Percentiles rank a stretch among this genome's conserved stretches.
These are phyloP conservation scores for Vachellia pachyceras DNA, from an alignment of 306 rosid species.

Conservation along the genomic window DNA sequence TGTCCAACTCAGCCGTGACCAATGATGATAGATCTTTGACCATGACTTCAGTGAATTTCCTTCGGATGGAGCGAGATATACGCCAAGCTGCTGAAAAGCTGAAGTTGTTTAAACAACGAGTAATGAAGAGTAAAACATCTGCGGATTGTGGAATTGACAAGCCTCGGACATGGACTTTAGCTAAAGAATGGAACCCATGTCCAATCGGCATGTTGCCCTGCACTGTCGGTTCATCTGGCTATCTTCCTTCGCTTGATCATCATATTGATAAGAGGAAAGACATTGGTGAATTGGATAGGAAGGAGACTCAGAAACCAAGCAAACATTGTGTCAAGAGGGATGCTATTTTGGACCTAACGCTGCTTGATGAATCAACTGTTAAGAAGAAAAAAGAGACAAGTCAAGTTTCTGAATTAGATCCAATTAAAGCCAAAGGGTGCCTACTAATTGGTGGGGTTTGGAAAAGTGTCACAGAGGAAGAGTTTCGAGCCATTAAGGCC, in stretches of 20 bases:
- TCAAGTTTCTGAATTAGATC: constrained; percentile 35
- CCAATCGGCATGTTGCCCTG: constrained; percentile 94
- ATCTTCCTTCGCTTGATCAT: constrained; percentile 66
- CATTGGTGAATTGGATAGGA: constrained; percentile 34
- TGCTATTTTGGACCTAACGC: constrained; percentile 51
- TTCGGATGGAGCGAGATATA: constrained; percentile 58
- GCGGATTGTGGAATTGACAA: constrained; percentile 38
- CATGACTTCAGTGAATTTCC: constrained; percentile 39
- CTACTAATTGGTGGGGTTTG: constrained; percentile 67
- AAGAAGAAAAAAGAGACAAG: constrained; percentile 65
- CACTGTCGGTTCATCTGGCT: constrained; percentile 65
- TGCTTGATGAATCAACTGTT: constrained; percentile 47
- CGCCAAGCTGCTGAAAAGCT: constrained; percentile 62
- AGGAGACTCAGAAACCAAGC: constrained; percentile 42
- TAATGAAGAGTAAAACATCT: constrained; percentile 44
- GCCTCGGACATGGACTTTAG: constrained; percentile 61
- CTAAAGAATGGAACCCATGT: constrained; percentile 85
- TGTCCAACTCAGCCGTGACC: constrained; percentile 44
- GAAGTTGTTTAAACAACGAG: constrained; percentile 60
- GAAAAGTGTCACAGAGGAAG: constrained; percentile 69
- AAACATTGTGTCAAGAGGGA: constrained; percentile 53
- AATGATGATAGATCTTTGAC: constrained; percentile 42
- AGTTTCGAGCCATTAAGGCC: constrained; percentile 60
- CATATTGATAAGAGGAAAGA: constrained; percentile 1
- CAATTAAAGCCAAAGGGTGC: constrained; percentile 43